Evolutionary conservation across 495 filamentous ascomycete genomes (phyloP).

Genomic region (Penicillium maclennaniae): DNA sequence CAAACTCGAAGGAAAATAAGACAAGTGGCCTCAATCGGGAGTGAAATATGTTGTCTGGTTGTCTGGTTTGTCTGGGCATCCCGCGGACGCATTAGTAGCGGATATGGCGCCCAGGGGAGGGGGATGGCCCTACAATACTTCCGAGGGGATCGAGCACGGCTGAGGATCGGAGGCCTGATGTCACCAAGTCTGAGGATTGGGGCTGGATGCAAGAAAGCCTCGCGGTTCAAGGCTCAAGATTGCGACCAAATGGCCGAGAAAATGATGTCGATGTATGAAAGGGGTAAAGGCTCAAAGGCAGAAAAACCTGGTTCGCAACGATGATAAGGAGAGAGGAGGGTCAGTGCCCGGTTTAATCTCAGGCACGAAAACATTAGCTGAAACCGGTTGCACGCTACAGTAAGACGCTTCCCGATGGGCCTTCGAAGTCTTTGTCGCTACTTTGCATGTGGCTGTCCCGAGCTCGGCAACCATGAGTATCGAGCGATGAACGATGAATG

Average conservation of each 20-base stretch:
- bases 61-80: neutral
- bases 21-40: slow-evolving; percentile 1
- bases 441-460: neutral
- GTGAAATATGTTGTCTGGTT: slow-evolving; percentile 2
- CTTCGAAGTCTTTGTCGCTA: neutral
- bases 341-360: neutral
- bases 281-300: neutral
- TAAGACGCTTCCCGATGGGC: slow-evolving; percentile 2
- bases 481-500: too few species aligned
- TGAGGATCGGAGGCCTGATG: slow-evolving; percentile 7
- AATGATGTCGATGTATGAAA: neutral
- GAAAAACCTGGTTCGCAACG: neutral
- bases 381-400: slow-evolving; percentile 2
- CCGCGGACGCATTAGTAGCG: slow-evolving; percentile 19
- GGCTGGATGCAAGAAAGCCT: neutral
- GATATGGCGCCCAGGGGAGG: slow-evolving; percentile 4
- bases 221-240: neutral
- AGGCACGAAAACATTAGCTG: neutral
- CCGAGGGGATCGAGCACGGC: slow-evolving; percentile 5
- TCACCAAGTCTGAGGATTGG: slow-evolving; percentile 1
- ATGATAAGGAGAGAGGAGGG: neutral
- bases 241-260: neutral
- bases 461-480: too few species aligned
- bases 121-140: slow-evolving; percentile 5
- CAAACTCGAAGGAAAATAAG: neutral